A percentile compares a stretch with the other conserved stretches of the same genome.
Conservation (phyloP, 2,329 filamentous ascomycete genomes). For the Metarhizium humberi region DNA sequence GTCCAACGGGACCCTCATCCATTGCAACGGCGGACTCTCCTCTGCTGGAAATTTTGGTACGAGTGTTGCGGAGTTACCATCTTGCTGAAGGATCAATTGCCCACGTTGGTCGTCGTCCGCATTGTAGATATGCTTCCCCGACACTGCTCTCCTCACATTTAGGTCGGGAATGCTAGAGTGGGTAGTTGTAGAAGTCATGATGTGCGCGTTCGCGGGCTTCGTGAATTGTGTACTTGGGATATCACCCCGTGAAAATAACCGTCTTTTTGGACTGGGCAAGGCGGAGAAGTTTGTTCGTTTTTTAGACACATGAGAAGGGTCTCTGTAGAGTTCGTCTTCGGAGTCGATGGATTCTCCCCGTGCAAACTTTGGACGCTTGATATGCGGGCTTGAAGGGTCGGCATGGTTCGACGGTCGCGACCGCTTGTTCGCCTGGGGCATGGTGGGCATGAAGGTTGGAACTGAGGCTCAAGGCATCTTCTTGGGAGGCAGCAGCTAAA, state of each 20-base stretch:
- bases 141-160: conserved; percentile 15
- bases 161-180: background rate
- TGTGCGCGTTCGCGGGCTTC: background rate
- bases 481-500: conserved; percentile 2
- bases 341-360: conserved; percentile 12
- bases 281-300: conserved; percentile 9
- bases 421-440: conserved; percentile 2
- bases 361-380: conserved; percentile 9
- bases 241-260: conserved; percentile 14
- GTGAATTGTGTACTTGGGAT: conserved; percentile 15
- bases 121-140: conserved; percentile 10
- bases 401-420: background rate
- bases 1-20: conserved; percentile 7
- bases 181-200: background rate
- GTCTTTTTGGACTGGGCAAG: background rate
- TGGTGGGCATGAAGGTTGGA: conserved; percentile 13
- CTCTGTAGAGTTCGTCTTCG: conserved; percentile 20
- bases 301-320: conserved; percentile 5
- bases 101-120: background rate
- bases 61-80: background rate
- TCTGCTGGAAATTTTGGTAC: background rate
- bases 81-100: conserved; percentile 4
- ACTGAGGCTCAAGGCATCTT: conserved; percentile 6
- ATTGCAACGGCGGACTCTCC: background rate
- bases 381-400: conserved; percentile 5